phyloP scores from a whole-genome alignment of 345 rosid genomes.

The Moricandia arvensis region DNA sequence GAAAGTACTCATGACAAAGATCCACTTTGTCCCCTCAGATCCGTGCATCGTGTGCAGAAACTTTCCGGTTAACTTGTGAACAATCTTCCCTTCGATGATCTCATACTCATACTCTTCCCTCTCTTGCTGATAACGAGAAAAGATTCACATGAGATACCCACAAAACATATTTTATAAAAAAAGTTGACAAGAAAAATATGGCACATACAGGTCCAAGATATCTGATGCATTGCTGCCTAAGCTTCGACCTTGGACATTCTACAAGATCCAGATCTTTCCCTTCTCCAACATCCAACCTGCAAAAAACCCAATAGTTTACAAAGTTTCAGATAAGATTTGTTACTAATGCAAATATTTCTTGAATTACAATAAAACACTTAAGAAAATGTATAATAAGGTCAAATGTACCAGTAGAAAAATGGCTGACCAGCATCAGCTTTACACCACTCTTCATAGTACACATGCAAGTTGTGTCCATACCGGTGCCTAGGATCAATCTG shows the following conservation, averaged over 20 bases:
- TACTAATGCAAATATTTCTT: not conserved
- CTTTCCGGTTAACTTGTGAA: conserved; percentile 55
- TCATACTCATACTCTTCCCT: conserved; percentile 72
- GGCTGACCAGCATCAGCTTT: conserved; percentile 77
- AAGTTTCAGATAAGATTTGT: not conserved
- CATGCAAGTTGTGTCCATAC: conserved; percentile 76
- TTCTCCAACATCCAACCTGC: conserved; percentile 88
- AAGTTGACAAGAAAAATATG: not conserved
- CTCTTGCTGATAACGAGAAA: conserved; percentile 61
- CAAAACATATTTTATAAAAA: not conserved
- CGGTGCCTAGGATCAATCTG: conserved; percentile 97
- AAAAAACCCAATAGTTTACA: not conserved
- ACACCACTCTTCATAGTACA: conserved; percentile 80
- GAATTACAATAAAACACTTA: conserved; percentile 10
- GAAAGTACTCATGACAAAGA: conserved; percentile 84
- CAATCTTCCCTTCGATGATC: conserved; percentile 59
- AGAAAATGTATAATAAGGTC: not conserved
- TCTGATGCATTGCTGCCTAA: conserved; percentile 74
- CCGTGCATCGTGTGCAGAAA: conserved; percentile 56
- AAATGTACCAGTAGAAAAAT: conserved; percentile 75
- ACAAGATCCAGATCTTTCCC: conserved; percentile 74
- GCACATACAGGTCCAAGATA: conserved; percentile 89
- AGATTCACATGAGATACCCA: not conserved
- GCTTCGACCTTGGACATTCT: conserved; percentile 62
- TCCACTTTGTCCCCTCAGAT: conserved; percentile 57